Conservation (phyloP, 1,284 basidiomycete genomes). For the Sphagnurus paluster region DNA sequence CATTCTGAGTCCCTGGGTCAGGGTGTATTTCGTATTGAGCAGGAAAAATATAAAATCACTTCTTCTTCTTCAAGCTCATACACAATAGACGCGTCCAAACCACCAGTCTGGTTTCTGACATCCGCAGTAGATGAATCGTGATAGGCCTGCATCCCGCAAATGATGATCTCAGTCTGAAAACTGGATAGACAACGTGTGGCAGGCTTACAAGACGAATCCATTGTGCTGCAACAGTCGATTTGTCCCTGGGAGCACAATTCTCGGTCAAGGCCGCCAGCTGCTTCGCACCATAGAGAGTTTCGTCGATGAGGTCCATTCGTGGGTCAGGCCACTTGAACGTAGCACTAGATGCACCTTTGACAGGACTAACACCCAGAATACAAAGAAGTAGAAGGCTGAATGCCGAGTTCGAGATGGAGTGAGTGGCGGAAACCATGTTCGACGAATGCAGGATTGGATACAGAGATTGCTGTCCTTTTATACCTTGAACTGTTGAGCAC, state of each 20-base stretch:
- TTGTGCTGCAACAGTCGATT: slow-evolving; percentile 3
- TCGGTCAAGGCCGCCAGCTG: not conserved
- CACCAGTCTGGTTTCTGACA: not conserved
- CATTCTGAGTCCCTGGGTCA: no score
- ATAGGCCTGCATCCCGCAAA: not conserved
- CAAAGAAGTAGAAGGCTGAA: not conserved
- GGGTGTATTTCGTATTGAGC: no score
- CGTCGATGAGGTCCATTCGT: not conserved
- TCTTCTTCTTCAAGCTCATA: not conserved
- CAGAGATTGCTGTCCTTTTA: no score
- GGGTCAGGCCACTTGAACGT: slow-evolving; percentile 3
- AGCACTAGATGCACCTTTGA: not conserved
- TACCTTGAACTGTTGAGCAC: no score
- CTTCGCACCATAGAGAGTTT: not conserved
- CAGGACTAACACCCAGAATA: not conserved
- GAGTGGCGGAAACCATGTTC: no score
- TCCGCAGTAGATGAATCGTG: not conserved
- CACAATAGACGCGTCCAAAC: not conserved
- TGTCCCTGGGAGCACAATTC: not conserved
- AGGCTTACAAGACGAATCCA: slow-evolving; percentile 6
- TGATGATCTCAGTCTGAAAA: not conserved
- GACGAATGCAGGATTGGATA: no score
- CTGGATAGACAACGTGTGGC: not conserved
- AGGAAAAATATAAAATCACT: not conserved
- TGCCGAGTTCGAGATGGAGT: no score